Evolutionary conservation across 2,329 filamentous ascomycete species (phyloP), one percentile per base, ranked within the genome.

Genomic region (Calonectria multiphialidica): DNA sequence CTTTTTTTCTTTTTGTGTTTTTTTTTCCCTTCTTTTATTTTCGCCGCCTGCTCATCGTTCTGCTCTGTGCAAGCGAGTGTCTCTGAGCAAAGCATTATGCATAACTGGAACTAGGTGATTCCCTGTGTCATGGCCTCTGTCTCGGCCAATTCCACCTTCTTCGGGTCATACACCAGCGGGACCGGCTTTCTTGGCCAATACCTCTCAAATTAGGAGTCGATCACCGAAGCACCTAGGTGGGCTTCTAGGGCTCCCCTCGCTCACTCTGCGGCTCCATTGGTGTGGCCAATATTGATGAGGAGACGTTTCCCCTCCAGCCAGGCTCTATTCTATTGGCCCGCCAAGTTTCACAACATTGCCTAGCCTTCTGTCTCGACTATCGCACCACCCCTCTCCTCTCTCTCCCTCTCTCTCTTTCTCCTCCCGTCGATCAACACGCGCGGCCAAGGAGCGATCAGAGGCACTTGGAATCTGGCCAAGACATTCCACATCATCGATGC

Each of bases 31-130:
- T 30, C 28, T 30, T 30, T 4, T 30, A 30, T 30, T 30, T 30
- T 3, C 23, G 47, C 16, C 35, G 18, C 37, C 63, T 35, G 7
- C 23, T 18, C 10, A 33, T 10, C 28, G 8, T 8, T 30, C 28
- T 30, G 28, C 28, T 8, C 28, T 30, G 28, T 30, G 28, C 28
- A 5, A 30, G 28, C 28, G 5, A 10, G 21, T n/a, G 21, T 45
- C 33, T 45, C 37, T 64, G 62, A 42, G 30, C 12, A 9, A 37
- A 42, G 21, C 21, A 47, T 71, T 71, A 71, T 71, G 68, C 68
- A 71, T 67, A 59, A 67, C 35, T 49, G 40, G 47, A 66, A 53
- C 65, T 67, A 59, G 65, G 65, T 37, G 28, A n/a, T 59, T 47
- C 65, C 65, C 65, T 67, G 65, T 49, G 37, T 37, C 30, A 53